These are phyloP conservation scores for Lentinula raphanica DNA, from an alignment of 768 basidiomycete species.

Conservation along the genomic window DNA sequence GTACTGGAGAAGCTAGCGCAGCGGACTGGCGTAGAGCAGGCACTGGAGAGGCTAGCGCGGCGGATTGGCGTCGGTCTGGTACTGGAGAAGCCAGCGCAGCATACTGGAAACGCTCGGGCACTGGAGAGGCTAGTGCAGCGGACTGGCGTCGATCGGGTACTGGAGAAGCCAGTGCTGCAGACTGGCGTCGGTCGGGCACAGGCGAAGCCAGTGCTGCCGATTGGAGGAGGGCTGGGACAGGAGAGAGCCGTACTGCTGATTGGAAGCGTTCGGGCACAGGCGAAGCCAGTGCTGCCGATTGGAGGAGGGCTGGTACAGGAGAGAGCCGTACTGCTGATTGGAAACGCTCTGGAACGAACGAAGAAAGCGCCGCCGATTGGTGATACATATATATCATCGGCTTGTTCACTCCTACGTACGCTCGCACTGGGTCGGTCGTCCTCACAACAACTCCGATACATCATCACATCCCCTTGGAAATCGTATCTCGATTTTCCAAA, in stretches of 20 bases:
- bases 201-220: background rate
- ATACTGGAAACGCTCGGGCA: background rate
- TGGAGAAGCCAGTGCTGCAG: background rate
- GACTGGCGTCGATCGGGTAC: background rate
- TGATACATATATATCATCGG: no score
- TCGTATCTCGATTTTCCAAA: background rate
- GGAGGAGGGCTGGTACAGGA: background rate
- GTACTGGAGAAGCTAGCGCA: background rate
- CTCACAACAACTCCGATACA: background rate
- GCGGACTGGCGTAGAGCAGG: background rate
- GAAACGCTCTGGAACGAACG: background rate
- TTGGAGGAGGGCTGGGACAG: background rate
- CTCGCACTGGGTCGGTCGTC: no score
- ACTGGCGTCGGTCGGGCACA: background rate
- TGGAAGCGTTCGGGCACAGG: background rate
- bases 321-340: background rate
- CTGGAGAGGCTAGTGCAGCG: background rate
- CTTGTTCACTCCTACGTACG: no score
- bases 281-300: background rate
- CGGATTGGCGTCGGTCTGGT: background rate
- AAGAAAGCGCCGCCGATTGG: background rate
- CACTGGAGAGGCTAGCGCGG: background rate
- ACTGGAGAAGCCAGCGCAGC: background rate
- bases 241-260: background rate
- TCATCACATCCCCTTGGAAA: background rate